Base-by-base conservation (phyloP, 2,329 filamentous ascomycete genomes). In the Lasiodiplodia citricola region DNA sequence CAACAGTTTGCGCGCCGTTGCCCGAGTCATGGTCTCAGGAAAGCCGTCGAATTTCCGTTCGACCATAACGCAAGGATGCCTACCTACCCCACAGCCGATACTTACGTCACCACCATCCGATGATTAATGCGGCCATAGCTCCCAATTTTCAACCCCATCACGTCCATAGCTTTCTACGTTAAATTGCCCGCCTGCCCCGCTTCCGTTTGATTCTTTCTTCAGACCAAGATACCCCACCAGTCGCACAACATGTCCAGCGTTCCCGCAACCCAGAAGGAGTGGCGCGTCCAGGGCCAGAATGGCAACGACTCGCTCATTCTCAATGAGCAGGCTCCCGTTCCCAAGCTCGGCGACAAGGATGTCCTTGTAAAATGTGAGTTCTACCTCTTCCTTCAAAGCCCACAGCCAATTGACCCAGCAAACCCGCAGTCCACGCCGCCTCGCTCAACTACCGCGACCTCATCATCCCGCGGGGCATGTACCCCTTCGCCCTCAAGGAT, bases 301-400 rank as follows among this genome's bases (percentile, higher is more conserved):
- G 87, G 83, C 72, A 90, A 92, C 73, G 87, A 91, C 57, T 83
- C 82, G 52, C 83, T 93, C 73, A 86, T 87, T 73, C 80, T 85
- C 69, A 83, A 88, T 63, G 82, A 85, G 58, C 79, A 81, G 50
- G 83, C 80, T 0, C 74, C 84, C 0, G 75, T 92, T 2, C 88
- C 90, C 16, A 80, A 87, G 71, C 75, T 91, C 1, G 91, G 91
- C 57, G 90, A 93, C 67, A 87, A 87, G 70, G 88, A 94, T 31
- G 90, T 93, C 6, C 84, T 94, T 41, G 88, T 94, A 73, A 91
- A 90, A 78, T 83, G 83, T 83, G 75, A 66, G 77, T 31, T 47
- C 47, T 44, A 13, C 41, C n/a, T 21, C 21, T 31, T 16, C 4
- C 3, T 35, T 16, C 23, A 2, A 28, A 7, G 25, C 10, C n/a